Percentiles rank a stretch among this genome's conserved stretches.
phyloP scores from a whole-genome alignment of 106 monocot genomes.

The Cymbidium sinense region DNA sequence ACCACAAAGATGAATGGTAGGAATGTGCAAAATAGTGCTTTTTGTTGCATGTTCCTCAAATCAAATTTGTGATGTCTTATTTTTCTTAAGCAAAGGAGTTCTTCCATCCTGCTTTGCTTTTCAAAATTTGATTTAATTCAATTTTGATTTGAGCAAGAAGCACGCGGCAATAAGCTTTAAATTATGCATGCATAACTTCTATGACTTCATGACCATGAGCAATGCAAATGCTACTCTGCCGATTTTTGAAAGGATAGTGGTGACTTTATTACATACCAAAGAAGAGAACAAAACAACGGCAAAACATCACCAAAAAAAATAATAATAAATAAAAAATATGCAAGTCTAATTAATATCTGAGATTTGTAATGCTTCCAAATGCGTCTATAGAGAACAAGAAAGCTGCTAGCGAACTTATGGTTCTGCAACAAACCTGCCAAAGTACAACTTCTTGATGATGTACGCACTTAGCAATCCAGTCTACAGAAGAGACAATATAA shows the following conservation, averaged over 20 bases:
- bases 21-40: not conserved
- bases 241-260: not conserved
- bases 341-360: not conserved
- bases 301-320: not conserved
- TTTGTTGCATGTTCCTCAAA: not conserved
- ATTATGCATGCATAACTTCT: not conserved
- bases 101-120: not conserved
- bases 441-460: conserved; percentile 83
- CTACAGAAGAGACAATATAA: conserved; percentile 33
- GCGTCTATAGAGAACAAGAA: not conserved
- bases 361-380: not conserved
- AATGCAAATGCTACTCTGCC: not conserved
- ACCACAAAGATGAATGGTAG: not conserved
- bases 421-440: conserved; percentile 66
- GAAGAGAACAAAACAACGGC: not conserved
- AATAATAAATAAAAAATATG: not conserved
- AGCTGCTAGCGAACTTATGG: not conserved
- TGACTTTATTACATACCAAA: not conserved
- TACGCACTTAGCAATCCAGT: conserved; percentile 83
- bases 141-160: not conserved
- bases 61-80: not conserved
- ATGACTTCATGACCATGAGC: not conserved
- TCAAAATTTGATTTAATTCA: not conserved
- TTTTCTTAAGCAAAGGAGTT: not conserved
- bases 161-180: not conserved